Base-by-base conservation (phyloP, 805 yeast genomes). In the Cyberlindnera euphorbiiphila region DNA sequence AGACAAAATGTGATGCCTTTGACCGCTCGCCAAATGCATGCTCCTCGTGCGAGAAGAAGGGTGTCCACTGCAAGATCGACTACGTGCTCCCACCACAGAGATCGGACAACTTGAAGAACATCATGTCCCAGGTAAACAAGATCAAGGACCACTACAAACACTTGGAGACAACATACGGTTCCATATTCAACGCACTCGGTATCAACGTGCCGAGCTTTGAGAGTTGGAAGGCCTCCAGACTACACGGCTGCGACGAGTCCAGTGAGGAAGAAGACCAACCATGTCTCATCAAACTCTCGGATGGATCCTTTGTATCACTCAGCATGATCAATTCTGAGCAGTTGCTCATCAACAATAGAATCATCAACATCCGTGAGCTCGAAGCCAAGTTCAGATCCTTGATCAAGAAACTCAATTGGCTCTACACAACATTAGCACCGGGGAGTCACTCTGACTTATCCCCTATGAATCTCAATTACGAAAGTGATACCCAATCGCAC, bases 1-100 rank as follows among this genome's bases (percentile, higher is more conserved):
- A 81, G 54, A 78, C 80, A 13, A 76, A 71, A 50, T 81, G 87
- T 57, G 81, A 80, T 51, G 80, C 80, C 10, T 45, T 59, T 11
- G 51, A 53, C 17, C 71, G 75, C 12, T 57, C 65, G 24, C 85
- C 86, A 4, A 52, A 58, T 17, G 72, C 83, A 0, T 81, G 87
- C 50, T 56, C 78, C 3, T 67, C 73, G 21, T 81, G 87, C 53
- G 46, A 62, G 5, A 74, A 70, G 52, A 67, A 71, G 41, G 73
- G 74, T 13, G 48, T 72, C 15, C 58, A 60, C 19, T 81, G 87
- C 51, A 67, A 68, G 30, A 61, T 78, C 30, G 85, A 78, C 45
- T 63, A 71, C 14, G 75, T 79, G 11, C 64, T 69, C 10, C 74
- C 76, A 3, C 72, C 76, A 2, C 74, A 74, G 42, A 36, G 59